A percentile compares a stretch with the other conserved stretches of the same genome.
phyloP scores from a whole-genome alignment of 2,329 filamentous ascomycete species.

The Scopulariopsis brevicaulis region DNA sequence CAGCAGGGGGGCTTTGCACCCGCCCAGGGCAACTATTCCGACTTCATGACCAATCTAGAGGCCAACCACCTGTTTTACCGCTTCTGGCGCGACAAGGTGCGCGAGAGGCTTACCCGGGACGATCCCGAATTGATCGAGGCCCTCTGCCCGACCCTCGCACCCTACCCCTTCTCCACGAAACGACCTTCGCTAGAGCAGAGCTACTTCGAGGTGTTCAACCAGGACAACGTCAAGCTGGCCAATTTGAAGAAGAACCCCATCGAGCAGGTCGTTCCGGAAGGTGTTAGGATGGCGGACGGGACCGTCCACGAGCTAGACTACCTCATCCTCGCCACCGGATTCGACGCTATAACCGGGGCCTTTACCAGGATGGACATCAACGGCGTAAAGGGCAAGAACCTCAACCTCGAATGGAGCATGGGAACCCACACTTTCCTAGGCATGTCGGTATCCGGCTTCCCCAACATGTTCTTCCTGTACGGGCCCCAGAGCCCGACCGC shows the following conservation, averaged over 20 bases:
- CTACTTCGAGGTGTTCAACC: constrained; percentile 32
- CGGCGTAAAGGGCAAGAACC: constrained; percentile 15
- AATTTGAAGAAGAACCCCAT: constrained; percentile 15
- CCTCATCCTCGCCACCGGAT: constrained; percentile 25
- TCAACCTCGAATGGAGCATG: constrained; percentile 23
- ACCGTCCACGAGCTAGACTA: constrained; percentile 11
- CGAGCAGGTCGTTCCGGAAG: constrained; percentile 1
- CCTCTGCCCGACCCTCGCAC: too few relatives aligned
- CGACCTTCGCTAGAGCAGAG: constrained; percentile 26
- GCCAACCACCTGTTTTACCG: too few relatives aligned
- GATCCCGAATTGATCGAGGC: constrained; percentile 8
- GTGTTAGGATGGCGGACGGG: constrained; percentile 3
- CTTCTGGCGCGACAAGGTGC: too few relatives aligned
- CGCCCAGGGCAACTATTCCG: too few relatives aligned
- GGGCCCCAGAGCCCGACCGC: constrained; percentile 27
- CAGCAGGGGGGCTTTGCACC: too few relatives aligned
- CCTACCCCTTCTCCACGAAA: too few relatives aligned
- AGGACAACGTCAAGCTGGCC: constrained; percentile 27
- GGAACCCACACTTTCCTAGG: constrained; percentile 27
- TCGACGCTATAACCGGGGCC: constrained; percentile 27
- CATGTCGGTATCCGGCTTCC: constrained; percentile 24
- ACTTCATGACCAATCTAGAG: too few relatives aligned
- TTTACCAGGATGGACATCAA: constrained; percentile 25
- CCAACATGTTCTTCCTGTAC: constrained; percentile 33
- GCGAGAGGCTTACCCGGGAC: not conserved